Conservation (phyloP, 176 grass and related monocot genomes). For the Luzula sylvatica region DNA sequence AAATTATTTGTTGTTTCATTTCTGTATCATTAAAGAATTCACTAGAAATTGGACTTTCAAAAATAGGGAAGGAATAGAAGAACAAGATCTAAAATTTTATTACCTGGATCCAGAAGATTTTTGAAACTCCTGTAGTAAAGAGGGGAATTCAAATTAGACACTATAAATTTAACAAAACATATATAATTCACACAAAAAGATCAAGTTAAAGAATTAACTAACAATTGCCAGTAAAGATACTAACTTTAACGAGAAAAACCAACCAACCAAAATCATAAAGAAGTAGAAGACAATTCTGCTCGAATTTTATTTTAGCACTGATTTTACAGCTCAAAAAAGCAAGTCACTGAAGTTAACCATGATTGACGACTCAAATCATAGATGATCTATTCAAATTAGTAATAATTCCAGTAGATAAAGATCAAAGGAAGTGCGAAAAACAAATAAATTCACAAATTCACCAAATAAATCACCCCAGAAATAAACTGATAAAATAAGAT, state of each 20-base stretch:
- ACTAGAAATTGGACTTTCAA: background rate
- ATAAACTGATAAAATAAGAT: background rate
- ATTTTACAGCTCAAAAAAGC: background rate
- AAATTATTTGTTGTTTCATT: background rate
- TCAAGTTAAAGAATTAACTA: slow-evolving; percentile 3
- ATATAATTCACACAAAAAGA: slow-evolving; percentile 11
- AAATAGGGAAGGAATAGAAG: slow-evolving; percentile 7
- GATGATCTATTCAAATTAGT: slow-evolving; percentile 8
- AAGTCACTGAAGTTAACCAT: background rate
- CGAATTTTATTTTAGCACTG: background rate
- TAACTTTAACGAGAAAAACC: background rate
- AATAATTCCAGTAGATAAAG: background rate
- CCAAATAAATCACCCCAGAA: background rate
- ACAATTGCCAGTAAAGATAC: slow-evolving; percentile 1
- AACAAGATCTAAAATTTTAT: background rate
- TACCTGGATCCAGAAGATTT: slow-evolving; percentile 53
- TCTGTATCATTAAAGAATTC: background rate
- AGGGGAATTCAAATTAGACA: slow-evolving; percentile 32
- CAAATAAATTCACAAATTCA: background rate
- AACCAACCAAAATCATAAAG: no score
- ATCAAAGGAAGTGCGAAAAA: background rate
- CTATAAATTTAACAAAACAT: background rate
- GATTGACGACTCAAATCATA: background rate
- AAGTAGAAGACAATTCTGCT: background rate
- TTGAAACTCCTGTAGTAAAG: slow-evolving; percentile 45